These are phyloP conservation scores for Peronosclerospora sorghi DNA, from an alignment of 352 stramenopile genomes.

Conservation along the genomic window DNA sequence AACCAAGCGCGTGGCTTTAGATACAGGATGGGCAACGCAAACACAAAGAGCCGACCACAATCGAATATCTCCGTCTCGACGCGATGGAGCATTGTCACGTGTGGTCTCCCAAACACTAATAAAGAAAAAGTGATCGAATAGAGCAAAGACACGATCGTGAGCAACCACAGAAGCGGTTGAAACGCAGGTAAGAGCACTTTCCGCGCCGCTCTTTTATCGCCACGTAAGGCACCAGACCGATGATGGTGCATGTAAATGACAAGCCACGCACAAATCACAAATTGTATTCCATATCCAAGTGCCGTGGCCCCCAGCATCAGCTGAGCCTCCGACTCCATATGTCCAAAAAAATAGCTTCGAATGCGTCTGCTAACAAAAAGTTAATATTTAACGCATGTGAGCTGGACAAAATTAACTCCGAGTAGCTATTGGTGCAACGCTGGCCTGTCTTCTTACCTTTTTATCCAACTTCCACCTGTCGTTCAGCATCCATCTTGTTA, in stretches of 20 bases:
- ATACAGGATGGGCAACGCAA: constrained; percentile 50
- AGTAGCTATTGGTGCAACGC: not conserved
- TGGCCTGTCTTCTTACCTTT: constrained; percentile 15
- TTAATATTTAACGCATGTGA: constrained; percentile 8
- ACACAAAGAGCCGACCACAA: constrained; percentile 45
- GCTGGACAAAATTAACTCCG: not conserved
- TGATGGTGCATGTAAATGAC: constrained; percentile 45
- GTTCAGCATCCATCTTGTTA: no score
- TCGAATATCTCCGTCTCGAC: constrained; percentile 36
- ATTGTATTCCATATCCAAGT: constrained; percentile 33
- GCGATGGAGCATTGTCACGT: constrained; percentile 1
- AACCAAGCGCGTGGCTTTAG: constrained; percentile 50
- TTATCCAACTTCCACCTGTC: not conserved
- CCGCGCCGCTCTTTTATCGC: constrained; percentile 35
- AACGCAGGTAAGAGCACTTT: constrained; percentile 64
- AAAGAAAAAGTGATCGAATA: constrained; percentile 24
- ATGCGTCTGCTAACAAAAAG: constrained; percentile 3
- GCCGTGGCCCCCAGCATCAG: constrained; percentile 25
- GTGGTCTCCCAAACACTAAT: constrained; percentile 6
- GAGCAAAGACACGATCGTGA: constrained; percentile 20
- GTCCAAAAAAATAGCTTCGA: not conserved
- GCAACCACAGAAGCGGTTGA: constrained; percentile 49
- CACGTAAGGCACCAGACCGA: constrained; percentile 33
- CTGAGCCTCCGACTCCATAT: constrained; percentile 13
- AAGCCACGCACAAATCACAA: constrained; percentile 30